These are phyloP conservation scores for Trypanosoma lewisi DNA, from an alignment of 208 protist genomes.

Conservation along the genomic window DNA sequence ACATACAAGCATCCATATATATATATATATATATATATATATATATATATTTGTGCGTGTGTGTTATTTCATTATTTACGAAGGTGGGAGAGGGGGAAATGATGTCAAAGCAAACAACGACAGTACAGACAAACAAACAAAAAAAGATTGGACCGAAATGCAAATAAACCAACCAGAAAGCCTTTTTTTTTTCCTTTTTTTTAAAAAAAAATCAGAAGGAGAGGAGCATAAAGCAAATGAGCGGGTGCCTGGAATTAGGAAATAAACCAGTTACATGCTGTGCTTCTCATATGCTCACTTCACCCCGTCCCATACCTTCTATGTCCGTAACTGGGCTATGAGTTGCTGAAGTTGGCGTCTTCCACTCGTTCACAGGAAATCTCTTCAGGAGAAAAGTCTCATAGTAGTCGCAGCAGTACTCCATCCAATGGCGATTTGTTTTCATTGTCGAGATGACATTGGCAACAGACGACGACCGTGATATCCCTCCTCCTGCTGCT, in stretches of 20 bases:
- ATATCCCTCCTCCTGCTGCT: background rate
- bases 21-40: slow-evolving; percentile 9
- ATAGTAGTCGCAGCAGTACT: slow-evolving; percentile 63
- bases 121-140: slow-evolving; percentile 8
- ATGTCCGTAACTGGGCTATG: background rate
- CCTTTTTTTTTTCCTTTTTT: slow-evolving; percentile 13
- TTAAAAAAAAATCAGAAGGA: background rate
- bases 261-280: too few species aligned
- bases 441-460: slow-evolving; percentile 47
- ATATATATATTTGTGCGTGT: slow-evolving; percentile 7
- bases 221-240: background rate
- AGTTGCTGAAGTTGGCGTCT: slow-evolving; percentile 12
- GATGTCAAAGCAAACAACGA: slow-evolving; percentile 11
- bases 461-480: background rate
- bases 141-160: slow-evolving; percentile 7
- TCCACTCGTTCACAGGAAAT: slow-evolving; percentile 8
- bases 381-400: slow-evolving; percentile 40
- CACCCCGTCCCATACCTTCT: background rate
- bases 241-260: too few species aligned
- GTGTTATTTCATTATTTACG: background rate
- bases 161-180: slow-evolving; percentile 8
- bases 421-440: slow-evolving; percentile 64
- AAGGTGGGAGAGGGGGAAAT: background rate
- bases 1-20: slow-evolving; percentile 3
- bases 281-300: slow-evolving; percentile 33